These are phyloP conservation scores for Psilocybe tampanensis DNA, from an alignment of 768 basidiomycete genomes.

Conservation along the genomic window DNA sequence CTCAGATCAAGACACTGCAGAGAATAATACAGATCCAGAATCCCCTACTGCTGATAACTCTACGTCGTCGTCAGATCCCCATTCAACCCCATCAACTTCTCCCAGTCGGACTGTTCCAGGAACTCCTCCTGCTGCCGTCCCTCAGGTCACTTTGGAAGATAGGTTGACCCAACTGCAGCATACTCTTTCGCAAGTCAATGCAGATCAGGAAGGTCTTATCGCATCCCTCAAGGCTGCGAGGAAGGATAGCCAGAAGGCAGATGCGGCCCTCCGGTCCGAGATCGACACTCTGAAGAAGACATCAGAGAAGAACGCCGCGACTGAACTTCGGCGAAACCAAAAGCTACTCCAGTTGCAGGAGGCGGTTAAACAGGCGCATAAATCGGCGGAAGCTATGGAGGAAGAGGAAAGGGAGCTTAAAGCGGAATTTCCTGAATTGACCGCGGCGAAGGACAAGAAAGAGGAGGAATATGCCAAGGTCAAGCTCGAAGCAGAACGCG, in stretches of 20 bases:
- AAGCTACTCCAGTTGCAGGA: slow-evolving; percentile 89
- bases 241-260: slow-evolving; percentile 81
- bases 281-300: slow-evolving; percentile 84
- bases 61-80: slow-evolving; percentile 31
- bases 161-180: slow-evolving; percentile 66
- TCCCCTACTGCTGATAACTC: slow-evolving; percentile 32
- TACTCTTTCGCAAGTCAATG: slow-evolving; percentile 58
- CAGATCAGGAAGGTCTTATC: slow-evolving; percentile 71
- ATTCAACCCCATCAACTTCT: slow-evolving; percentile 44
- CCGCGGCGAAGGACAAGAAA: slow-evolving; percentile 37
- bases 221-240: slow-evolving; percentile 75
- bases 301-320: slow-evolving; percentile 74
- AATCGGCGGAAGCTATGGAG: slow-evolving; percentile 50
- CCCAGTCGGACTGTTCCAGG: slow-evolving; percentile 34
- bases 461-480: slow-evolving; percentile 45
- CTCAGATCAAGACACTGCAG: slow-evolving; percentile 32
- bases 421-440: slow-evolving; percentile 42
- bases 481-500: slow-evolving; percentile 50
- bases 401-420: slow-evolving; percentile 50
- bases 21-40: slow-evolving; percentile 37
- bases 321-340: slow-evolving; percentile 82
- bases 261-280: slow-evolving; percentile 79
- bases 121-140: slow-evolving; percentile 24
- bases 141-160: slow-evolving; percentile 64
- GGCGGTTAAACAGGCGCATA: slow-evolving; percentile 77